Base-by-base conservation (phyloP, 257 asterid genomes). In the Jacaranda mimosifolia region DNA sequence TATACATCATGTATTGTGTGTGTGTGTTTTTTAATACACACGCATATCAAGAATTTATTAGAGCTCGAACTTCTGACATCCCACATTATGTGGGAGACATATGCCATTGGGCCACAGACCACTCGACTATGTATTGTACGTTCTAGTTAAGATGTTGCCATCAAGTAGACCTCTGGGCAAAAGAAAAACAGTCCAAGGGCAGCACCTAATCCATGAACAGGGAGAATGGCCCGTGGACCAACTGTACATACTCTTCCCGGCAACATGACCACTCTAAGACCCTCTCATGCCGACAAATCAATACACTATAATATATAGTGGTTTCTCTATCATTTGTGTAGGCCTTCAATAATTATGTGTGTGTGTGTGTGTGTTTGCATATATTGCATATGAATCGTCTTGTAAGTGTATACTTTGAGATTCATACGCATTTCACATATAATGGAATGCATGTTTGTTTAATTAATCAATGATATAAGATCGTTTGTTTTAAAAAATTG, bases 231-330 rank as follows among this genome's bases (percentile, higher is more conserved):
- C 82, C 68, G 53, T 69, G 83, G 79, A 63, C 76, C 67, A 55
- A 66, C 15, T 80, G 87, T 80, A 56, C 80, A 11, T 38, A 10
- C 60, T 45, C 74, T 75, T 43, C 75, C 82, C 67, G 40, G 79
- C 91, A 85, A 32, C 49, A 39, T 70, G 83, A 67, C 55, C 80
- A 70, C 74, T 65, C 43, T 5, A 9, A 14, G 35, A 48, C 63
- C 77, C 77, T 26, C 81, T 73, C 66, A 13, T 55, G 80, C 88
- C 87, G 86, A 89, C 91, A 86, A 73, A 48, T 74, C 72, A 21
- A 26, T 2, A 26, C 32, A 26, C n/a, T n/a, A n/a, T n/a, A n/a
- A n/a, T n/a, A n/a, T n/a, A n/a, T 26, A 26, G 32, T 26, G 32
- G 32, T 26, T 26, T 26, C 32, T 26, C 32, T 2, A 26, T 26